Evolutionary conservation across 2,329 filamentous ascomycete species (phyloP).

Genomic region (Shiraia bambusicola): DNA sequence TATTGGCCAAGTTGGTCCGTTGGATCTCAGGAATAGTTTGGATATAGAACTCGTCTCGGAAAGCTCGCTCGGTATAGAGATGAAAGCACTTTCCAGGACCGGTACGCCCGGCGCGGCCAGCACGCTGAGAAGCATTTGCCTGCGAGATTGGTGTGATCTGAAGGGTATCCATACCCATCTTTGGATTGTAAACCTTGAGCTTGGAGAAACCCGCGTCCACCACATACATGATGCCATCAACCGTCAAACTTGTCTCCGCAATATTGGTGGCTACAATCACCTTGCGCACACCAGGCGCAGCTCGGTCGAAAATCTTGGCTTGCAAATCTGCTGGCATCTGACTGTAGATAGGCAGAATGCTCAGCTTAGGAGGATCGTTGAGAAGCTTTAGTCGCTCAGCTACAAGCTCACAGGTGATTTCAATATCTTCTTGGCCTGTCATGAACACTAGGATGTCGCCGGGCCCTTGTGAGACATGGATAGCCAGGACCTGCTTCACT

Average conservation of each 20-base stretch:
- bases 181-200: slow-evolving; percentile 96
- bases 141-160: slow-evolving; percentile 98
- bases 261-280: slow-evolving; percentile 99
- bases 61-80: slow-evolving; percentile 90
- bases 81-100: slow-evolving; percentile 95
- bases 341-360: slow-evolving; percentile 96
- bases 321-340: slow-evolving; percentile 99
- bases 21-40: slow-evolving; percentile 98
- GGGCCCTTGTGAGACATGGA: slow-evolving; percentile 89
- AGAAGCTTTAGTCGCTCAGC: slow-evolving; percentile 83
- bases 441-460: slow-evolving; percentile 98
- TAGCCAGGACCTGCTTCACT: slow-evolving; percentile 91
- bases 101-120: slow-evolving; percentile 89
- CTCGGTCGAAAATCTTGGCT: slow-evolving; percentile 94
- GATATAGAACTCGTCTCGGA: slow-evolving; percentile 93
- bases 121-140: slow-evolving; percentile 90
- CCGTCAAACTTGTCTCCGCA: slow-evolving; percentile 94
- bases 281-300: slow-evolving; percentile 86
- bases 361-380: slow-evolving; percentile 92
- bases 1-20: slow-evolving; percentile 92
- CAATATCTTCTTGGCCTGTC: slow-evolving; percentile 98
- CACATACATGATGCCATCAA: slow-evolving; percentile 99
- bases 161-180: slow-evolving; percentile 98
- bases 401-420: slow-evolving; percentile 90
- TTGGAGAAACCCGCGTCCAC: slow-evolving; percentile 96